Percentiles rank a stretch among this genome's conserved stretches.
Evolutionary conservation across 2,329 filamentous ascomycete genomes (phyloP).

Genomic region (Beauveria sp.): DNA sequence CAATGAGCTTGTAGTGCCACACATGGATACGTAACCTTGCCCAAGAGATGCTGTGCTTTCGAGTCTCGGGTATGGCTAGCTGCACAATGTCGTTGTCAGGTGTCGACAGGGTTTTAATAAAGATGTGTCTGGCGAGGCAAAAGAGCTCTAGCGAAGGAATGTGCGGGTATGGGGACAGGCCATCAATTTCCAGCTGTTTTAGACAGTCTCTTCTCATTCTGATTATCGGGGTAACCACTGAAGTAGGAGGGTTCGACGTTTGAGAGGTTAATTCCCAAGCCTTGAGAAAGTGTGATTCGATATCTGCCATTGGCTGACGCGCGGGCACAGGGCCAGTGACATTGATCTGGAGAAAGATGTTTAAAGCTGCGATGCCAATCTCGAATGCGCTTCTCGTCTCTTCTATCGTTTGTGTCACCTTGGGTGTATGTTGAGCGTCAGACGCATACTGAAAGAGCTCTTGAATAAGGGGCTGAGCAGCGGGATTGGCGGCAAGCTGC

Average conservation of each 20-base stretch:
- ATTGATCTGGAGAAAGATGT: conserved; percentile 64
- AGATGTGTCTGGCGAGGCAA: conserved; percentile 55
- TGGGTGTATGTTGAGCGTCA: not conserved
- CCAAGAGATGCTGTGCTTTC: conserved; percentile 47
- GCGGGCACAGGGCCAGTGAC: conserved; percentile 78
- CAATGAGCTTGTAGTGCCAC: conserved; percentile 55
- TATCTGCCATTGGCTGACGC: conserved; percentile 13
- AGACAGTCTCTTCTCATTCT: conserved; percentile 52
- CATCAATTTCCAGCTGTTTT: conserved; percentile 67
- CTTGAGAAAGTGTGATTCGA: conserved; percentile 34
- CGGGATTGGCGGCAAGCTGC: not conserved
- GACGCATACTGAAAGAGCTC: conserved; percentile 1
- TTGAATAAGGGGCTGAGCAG: conserved; percentile 1
- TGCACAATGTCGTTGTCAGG: conserved; percentile 19
- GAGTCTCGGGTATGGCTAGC: conserved; percentile 20
- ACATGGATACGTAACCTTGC: conserved; percentile 65
- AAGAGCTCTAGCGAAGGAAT: conserved; percentile 82
- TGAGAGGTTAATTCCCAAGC: conserved; percentile 23
- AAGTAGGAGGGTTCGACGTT: not conserved
- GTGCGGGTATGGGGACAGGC: conserved; percentile 76
- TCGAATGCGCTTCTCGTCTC: conserved; percentile 16
- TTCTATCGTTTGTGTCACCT: not conserved
- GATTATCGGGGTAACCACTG: conserved; percentile 22
- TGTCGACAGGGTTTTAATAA: conserved; percentile 24
- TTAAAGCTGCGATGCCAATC: conserved; percentile 25